Conservation (phyloP, 352 stramenopile species). For the Phytophthora fragariaefolia region DNA sequence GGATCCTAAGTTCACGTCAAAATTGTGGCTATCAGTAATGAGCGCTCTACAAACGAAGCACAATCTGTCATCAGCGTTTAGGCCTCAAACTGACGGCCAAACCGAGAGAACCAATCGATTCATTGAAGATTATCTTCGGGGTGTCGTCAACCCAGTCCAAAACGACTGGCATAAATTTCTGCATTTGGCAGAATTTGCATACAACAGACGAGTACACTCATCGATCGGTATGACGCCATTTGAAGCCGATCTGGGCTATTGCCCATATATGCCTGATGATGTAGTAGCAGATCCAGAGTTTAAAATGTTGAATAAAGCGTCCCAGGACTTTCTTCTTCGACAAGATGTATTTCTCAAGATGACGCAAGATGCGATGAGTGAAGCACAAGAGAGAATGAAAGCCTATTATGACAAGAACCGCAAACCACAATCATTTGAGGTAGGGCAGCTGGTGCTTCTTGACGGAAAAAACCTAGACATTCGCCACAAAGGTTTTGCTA, state of each 20-base stretch:
- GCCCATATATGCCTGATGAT: constrained; percentile 21
- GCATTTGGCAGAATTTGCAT: constrained; percentile 23
- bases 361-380: constrained; percentile 12
- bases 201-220: constrained; percentile 12
- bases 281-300: constrained; percentile 14
- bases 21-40: too few relatives aligned
- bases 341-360: constrained; percentile 9
- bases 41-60: too few relatives aligned
- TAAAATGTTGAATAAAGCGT: constrained; percentile 8
- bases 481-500: constrained; percentile 5
- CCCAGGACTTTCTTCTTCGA: constrained; percentile 2
- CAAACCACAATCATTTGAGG: constrained; percentile 8
- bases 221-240: constrained; percentile 19
- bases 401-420: constrained; percentile 24
- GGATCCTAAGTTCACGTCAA: too few relatives aligned
- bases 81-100: too few relatives aligned
- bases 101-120: too few relatives aligned
- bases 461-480: constrained; percentile 13
- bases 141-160: too few relatives aligned
- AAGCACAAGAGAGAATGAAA: constrained; percentile 10
- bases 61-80: too few relatives aligned
- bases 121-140: too few relatives aligned
- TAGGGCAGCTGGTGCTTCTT: constrained; percentile 1
- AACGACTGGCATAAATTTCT: too few relatives aligned
- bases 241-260: constrained; percentile 22